Conservation (phyloP, 495 filamentous ascomycete species). For the Friedmanniomyces endolithicus region DNA sequence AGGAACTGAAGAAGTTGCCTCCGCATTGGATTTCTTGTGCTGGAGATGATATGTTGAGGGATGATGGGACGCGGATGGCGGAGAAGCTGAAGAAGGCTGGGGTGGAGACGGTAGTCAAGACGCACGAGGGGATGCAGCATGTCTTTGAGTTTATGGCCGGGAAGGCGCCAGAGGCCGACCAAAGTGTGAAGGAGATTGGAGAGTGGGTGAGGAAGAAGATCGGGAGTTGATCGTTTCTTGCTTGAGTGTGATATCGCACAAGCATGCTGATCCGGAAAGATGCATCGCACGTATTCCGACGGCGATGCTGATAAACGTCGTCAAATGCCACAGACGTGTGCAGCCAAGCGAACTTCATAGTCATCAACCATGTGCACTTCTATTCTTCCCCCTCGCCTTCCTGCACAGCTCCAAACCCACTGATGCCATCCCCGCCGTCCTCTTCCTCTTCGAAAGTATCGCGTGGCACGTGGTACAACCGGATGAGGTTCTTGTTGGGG, state of each 20-base stretch:
- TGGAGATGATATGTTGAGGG: constrained; percentile 6
- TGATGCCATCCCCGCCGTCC: constrained; percentile 31
- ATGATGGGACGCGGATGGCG: constrained; percentile 8
- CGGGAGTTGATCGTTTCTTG: background rate
- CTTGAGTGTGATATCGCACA: no score
- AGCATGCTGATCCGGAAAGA: no score
- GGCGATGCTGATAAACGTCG: no score
- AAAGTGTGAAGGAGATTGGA: constrained; percentile 4
- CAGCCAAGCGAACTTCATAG: background rate
- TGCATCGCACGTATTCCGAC: no score
- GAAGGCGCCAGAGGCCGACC: constrained; percentile 5
- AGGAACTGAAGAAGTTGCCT: background rate
- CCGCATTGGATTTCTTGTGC: constrained; percentile 10
- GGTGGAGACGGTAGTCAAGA: constrained; percentile 5
- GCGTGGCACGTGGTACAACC: constrained; percentile 80
- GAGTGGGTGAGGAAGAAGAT: constrained; percentile 9
- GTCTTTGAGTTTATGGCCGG: constrained; percentile 16
- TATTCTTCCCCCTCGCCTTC: constrained; percentile 36
- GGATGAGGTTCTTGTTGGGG: constrained; percentile 85
- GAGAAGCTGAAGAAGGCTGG: constrained; percentile 11
- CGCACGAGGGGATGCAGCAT: constrained; percentile 9
- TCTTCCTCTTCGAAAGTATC: constrained; percentile 73
- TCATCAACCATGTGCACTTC: background rate
- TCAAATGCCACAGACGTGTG: background rate
- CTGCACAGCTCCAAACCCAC: constrained; percentile 29